Evolutionary conservation across 441 rosid genomes (phyloP).

Genomic region (Eruca vesicaria): DNA sequence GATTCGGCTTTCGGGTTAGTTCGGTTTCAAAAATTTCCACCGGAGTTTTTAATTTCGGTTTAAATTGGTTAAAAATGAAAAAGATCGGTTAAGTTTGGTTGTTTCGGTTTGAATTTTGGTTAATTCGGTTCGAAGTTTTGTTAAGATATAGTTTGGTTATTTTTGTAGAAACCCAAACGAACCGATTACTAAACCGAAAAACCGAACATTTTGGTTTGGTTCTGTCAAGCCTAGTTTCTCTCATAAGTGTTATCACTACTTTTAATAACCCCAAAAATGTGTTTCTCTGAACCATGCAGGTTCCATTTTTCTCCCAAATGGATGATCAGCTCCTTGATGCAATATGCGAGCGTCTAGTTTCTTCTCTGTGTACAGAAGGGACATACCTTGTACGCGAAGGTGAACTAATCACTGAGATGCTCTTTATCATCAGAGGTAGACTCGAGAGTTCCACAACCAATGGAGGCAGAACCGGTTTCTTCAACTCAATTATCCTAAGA

Average conservation of each 20-base stretch:
- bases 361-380: constrained; percentile 73
- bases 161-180: too few relatives aligned
- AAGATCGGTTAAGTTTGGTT: too few relatives aligned
- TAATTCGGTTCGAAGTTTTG: background rate
- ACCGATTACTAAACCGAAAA: too few relatives aligned
- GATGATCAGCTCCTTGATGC: constrained; percentile 93
- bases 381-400: constrained; percentile 94
- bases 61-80: too few relatives aligned
- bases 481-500: constrained; percentile 65
- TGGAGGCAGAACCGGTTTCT: constrained; percentile 95
- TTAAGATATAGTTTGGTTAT: too few relatives aligned
- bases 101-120: too few relatives aligned
- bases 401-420: constrained; percentile 84
- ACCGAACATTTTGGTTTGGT: too few relatives aligned
- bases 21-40: background rate
- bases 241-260: too few relatives aligned
- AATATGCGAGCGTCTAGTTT: constrained; percentile 69
- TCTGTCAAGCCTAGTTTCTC: too few relatives aligned
- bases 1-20: too few relatives aligned
- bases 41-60: background rate
- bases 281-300: constrained; percentile 45
- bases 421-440: constrained; percentile 80
- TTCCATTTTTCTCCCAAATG: constrained; percentile 96
- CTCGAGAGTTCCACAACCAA: constrained; percentile 92
- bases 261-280: too few relatives aligned